These are phyloP conservation scores for Epichloe typhina DNA, from an alignment of 2,329 filamentous ascomycete genomes.

Conservation along the genomic window DNA sequence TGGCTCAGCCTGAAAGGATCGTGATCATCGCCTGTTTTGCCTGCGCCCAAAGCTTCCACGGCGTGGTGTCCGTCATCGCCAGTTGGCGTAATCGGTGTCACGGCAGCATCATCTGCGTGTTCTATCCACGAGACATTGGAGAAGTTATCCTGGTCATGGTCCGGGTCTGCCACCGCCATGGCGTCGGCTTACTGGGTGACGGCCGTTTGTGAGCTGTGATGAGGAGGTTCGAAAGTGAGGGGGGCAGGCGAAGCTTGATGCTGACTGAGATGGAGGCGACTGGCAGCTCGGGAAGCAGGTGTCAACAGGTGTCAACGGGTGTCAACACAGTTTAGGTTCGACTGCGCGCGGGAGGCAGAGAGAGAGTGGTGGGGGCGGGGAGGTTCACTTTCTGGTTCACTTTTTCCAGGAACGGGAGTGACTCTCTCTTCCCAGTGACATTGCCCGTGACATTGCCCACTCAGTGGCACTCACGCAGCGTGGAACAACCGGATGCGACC, in stretches of 20 bases:
- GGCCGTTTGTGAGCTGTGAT: neutral
- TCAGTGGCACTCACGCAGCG: neutral
- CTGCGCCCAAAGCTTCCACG: constrained; percentile 30
- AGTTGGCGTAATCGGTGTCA: constrained; percentile 8
- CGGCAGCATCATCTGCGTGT: constrained; percentile 29
- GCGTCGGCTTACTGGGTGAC: neutral
- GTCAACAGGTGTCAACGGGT: too few species aligned
- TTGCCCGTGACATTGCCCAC: too few species aligned
- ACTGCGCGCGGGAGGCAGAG: too few species aligned
- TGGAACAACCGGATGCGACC: neutral
- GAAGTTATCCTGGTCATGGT: constrained; percentile 55
- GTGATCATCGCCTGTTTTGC: constrained; percentile 28
- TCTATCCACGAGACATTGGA: constrained; percentile 72
- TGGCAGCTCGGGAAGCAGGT: neutral
- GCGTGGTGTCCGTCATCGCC: constrained; percentile 18
- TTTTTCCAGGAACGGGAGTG: too few species aligned
- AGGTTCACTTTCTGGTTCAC: too few species aligned
- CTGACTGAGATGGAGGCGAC: neutral
- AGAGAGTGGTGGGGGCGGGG: too few species aligned
- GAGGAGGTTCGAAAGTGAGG: neutral
- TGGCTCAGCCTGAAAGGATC: constrained; percentile 52
- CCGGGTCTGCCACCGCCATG: constrained; percentile 34
- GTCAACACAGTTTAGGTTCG: too few species aligned
- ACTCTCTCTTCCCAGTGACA: too few species aligned
- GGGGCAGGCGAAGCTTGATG: too few species aligned